Conservation (phyloP, 495 filamentous ascomycete genomes). For the Aspergillus affinis region DNA sequence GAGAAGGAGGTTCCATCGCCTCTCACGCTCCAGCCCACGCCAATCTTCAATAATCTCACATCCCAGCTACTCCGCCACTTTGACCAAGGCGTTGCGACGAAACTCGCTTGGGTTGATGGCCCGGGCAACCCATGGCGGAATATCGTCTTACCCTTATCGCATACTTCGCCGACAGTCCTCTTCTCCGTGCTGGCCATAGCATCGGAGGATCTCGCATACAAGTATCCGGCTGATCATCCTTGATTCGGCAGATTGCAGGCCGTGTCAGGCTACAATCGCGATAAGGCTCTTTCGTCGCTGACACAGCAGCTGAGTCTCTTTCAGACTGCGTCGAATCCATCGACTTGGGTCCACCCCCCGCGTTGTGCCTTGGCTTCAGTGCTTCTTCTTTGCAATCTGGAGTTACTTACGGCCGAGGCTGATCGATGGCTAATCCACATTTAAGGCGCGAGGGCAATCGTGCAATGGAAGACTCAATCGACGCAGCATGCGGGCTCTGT, state of each 20-base stretch:
- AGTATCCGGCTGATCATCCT: constrained; percentile 16
- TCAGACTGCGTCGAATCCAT: neutral
- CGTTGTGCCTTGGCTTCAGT: constrained; percentile 17
- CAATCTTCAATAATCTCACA: neutral
- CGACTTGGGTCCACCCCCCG: neutral
- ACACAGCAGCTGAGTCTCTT: neutral
- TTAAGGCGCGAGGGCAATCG: constrained; percentile 20
- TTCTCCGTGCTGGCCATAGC: constrained; percentile 29
- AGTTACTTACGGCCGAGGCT: constrained; percentile 19
- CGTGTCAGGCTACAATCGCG: neutral
- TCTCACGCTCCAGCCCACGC: neutral
- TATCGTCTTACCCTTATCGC: constrained; percentile 24
- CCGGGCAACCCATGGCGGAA: constrained; percentile 28
- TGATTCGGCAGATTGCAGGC: neutral
- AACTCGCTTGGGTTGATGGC: constrained; percentile 28
- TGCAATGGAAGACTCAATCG: constrained; percentile 19
- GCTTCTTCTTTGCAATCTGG: constrained; percentile 25
- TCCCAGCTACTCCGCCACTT: constrained; percentile 22
- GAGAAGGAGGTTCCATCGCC: neutral
- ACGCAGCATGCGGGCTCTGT: constrained; percentile 1
- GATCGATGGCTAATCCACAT: constrained; percentile 25
- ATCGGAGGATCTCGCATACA: constrained; percentile 23
- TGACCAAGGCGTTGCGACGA: constrained; percentile 21
- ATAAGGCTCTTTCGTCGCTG: constrained; percentile 3
- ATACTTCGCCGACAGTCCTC: constrained; percentile 25